Base-by-base conservation (phyloP, 2,329 filamentous ascomycete species). In the Pseudophaeomoniella oleicola region DNA sequence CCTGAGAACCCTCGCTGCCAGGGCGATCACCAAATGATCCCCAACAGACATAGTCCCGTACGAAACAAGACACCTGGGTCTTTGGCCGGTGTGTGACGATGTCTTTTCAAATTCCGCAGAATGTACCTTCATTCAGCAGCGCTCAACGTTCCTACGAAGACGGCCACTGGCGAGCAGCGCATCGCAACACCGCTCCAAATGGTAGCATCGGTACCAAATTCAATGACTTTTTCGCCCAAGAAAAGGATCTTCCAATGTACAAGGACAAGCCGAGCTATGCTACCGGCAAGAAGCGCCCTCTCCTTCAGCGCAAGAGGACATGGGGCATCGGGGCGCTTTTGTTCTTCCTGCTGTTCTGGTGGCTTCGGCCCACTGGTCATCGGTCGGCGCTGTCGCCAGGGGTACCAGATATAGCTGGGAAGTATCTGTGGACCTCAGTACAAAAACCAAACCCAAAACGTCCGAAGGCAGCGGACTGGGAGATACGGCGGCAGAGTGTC, bases 221-320 rank as follows among this genome's bases (percentile, higher is more conserved):
- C 22, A 71, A 71, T 35, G 68, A 66, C 40, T 69, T 86, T 41
- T 77, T 87, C 43, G 72, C 77, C 27, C 58, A 59, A 35, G 63
- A 68, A 34, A 66, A 71, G 60, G 66, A 75, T 39, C 64, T 98
- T 43, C 90, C 90, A 32, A 87, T 96, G 81, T 98, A 98, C 66
- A 98, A 98, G 62, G 90, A 98, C 62, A 98, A 98, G 58, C 90
- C 90, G n/a, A 90, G 83, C 54, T 63, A 58, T 39, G 50, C 57
- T n/a, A 54, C 59, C 42, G 66, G 71, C 46, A 71, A 72, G 48
- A 65, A 67, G 42, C 66, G 67, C 36, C 67, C 73, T 19, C 59
- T 73, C 47, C 78, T 74, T 62, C 71, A 70, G 55, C 71, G 72
- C 49, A 83, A 80, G 62, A 66, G 80, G 40, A 58, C 73, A 2